phyloP scores from a whole-genome alignment of 306 rosid genomes.

The Purshia tridentata region DNA sequence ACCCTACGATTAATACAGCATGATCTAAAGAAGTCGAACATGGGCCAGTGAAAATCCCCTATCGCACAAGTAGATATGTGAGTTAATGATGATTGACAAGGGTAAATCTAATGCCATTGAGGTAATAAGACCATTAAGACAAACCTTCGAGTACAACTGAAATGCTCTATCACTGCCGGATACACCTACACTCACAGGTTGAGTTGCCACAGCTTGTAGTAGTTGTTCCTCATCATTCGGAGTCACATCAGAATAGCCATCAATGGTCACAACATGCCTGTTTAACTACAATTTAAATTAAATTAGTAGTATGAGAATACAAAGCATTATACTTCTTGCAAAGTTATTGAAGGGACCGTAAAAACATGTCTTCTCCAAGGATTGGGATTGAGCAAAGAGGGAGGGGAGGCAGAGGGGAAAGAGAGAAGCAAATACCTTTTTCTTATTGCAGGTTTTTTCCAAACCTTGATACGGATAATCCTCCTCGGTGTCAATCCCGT shows the following conservation, averaged over 20 bases:
- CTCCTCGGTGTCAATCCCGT: constrained; percentile 79
- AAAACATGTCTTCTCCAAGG: background rate
- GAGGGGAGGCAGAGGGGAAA: background rate
- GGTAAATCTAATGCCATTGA: constrained; percentile 3
- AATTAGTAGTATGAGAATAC: constrained; percentile 2
- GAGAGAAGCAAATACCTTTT: constrained; percentile 43
- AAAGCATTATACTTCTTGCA: background rate
- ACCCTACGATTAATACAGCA: constrained; percentile 89
- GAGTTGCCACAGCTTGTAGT: constrained; percentile 69
- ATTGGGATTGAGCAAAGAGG: too few relatives aligned
- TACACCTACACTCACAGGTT: constrained; percentile 92
- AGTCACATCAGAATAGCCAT: constrained; percentile 67
- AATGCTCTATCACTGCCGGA: constrained; percentile 81
- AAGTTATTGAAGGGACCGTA: background rate
- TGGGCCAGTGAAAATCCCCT: constrained; percentile 90
- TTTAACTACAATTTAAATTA: constrained; percentile 46
- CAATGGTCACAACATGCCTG: constrained; percentile 73
- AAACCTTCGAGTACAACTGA: constrained; percentile 82
- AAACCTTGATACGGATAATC: constrained; percentile 67
- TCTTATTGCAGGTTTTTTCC: constrained; percentile 48
- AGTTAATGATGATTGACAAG: constrained; percentile 5
- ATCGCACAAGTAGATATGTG: constrained; percentile 19
- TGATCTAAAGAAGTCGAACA: constrained; percentile 84
- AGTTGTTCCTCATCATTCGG: constrained; percentile 56
- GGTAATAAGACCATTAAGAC: constrained; percentile 19